These are phyloP conservation scores for Lizonia empirigonia DNA, from an alignment of 2,329 filamentous ascomycete genomes.

Conservation along the genomic window DNA sequence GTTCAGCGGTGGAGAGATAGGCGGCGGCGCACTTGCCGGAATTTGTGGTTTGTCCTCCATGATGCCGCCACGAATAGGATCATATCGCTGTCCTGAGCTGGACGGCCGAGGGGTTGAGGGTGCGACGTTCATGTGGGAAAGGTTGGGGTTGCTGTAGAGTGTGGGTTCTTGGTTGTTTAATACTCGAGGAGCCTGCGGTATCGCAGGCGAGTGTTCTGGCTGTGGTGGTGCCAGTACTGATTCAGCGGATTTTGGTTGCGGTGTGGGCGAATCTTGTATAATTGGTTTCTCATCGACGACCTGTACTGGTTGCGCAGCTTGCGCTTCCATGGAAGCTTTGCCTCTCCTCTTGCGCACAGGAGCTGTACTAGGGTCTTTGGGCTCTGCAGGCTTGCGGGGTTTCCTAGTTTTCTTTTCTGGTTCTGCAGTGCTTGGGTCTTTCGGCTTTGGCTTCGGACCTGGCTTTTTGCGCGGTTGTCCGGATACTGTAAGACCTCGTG, in stretches of 20 bases:
- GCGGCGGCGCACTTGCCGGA: constrained; percentile 53
- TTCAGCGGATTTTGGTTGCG: constrained; percentile 39
- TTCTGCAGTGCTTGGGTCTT: constrained; percentile 43
- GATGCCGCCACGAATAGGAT: constrained; percentile 77
- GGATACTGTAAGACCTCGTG: constrained; percentile 43
- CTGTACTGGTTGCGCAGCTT: constrained; percentile 32
- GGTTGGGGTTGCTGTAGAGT: constrained; percentile 46
- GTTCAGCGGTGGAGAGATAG: constrained; percentile 61
- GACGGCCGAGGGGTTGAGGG: constrained; percentile 58
- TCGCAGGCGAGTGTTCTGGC: constrained; percentile 35
- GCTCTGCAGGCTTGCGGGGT: constrained; percentile 52
- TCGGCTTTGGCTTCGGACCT: constrained; percentile 50
- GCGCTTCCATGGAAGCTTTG: constrained; percentile 46
- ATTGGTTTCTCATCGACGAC: constrained; percentile 34
- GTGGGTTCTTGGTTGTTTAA: constrained; percentile 48
- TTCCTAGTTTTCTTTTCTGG: constrained; percentile 53
- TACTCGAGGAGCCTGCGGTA: constrained; percentile 37
- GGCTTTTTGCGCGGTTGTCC: constrained; percentile 50
- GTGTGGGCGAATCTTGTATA: constrained; percentile 32
- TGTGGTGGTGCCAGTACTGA: constrained; percentile 26
- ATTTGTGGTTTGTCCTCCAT: constrained; percentile 49
- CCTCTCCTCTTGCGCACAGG: constrained; percentile 57
- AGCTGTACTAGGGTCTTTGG: constrained; percentile 56
- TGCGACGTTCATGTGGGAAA: constrained; percentile 51
- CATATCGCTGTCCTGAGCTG: constrained; percentile 82